These are phyloP conservation scores for Phytophthora megakarya DNA, from an alignment of 352 stramenopile genomes.

Conservation along the genomic window DNA sequence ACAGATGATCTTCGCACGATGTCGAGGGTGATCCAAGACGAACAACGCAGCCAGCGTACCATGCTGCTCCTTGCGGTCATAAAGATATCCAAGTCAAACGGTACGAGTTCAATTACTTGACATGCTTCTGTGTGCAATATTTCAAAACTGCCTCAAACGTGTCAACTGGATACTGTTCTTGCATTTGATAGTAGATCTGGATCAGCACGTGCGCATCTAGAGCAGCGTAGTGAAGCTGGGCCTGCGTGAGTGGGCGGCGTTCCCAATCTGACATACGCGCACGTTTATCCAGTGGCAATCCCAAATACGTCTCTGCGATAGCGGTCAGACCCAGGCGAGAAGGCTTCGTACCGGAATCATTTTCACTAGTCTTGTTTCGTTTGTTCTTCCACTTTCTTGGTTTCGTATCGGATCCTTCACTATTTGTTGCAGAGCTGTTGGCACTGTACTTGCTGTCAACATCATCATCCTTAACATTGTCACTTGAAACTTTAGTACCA, in stretches of 20 bases:
- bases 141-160: conserved; percentile 35
- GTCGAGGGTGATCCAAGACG: too few species aligned
- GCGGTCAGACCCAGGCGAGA: conserved; percentile 52
- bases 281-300: conserved; percentile 74
- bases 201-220: conserved; percentile 75
- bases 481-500: conserved; percentile 2
- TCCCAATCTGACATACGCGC: conserved; percentile 81
- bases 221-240: conserved; percentile 74
- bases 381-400: conserved; percentile 34
- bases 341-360: conserved; percentile 16
- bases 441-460: conserved; percentile 8
- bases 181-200: conserved; percentile 62
- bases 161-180: conserved; percentile 38
- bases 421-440: conserved; percentile 11
- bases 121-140: conserved; percentile 46
- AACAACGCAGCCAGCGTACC: too few species aligned
- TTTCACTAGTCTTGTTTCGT: conserved; percentile 24
- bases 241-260: conserved; percentile 61
- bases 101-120: conserved; percentile 34
- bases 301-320: conserved; percentile 58
- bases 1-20: too few species aligned
- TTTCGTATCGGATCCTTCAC: conserved; percentile 12
- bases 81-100: too few species aligned
- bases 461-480: conserved; percentile 1
- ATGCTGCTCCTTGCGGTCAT: too few species aligned